Conservation (phyloP, 768 basidiomycete species). For the Strobilomyces dryophilus region DNA sequence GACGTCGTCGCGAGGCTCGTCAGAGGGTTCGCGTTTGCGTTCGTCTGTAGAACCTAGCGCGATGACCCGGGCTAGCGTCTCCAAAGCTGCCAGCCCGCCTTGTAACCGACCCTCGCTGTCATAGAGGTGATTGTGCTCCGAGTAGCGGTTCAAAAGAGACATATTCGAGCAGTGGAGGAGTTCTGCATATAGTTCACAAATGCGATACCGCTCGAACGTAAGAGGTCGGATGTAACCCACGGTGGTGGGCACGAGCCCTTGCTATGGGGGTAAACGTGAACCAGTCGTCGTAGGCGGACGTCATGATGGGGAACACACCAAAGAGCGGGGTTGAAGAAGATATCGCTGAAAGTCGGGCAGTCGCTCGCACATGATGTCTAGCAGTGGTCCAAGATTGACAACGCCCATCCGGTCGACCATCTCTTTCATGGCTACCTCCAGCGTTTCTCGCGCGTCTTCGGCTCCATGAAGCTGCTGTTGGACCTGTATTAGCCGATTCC, state of each 20-base stretch:
- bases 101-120: slow-evolving; percentile 79
- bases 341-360: slow-evolving; percentile 68
- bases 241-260: slow-evolving; percentile 65
- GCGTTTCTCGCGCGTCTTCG: slow-evolving; percentile 58
- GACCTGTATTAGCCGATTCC: slow-evolving; percentile 84
- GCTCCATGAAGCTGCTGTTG: slow-evolving; percentile 63
- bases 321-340: slow-evolving; percentile 67
- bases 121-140: slow-evolving; percentile 67
- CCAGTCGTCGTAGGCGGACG: slow-evolving; percentile 3
- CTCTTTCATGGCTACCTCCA: slow-evolving; percentile 72
- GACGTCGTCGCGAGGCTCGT: slow-evolving; percentile 52
- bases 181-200: slow-evolving; percentile 96
- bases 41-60: slow-evolving; percentile 56
- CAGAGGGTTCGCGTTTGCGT: slow-evolving; percentile 51
- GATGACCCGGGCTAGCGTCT: slow-evolving; percentile 84
- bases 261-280: slow-evolving; percentile 37
- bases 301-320: slow-evolving; percentile 45
- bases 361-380: slow-evolving; percentile 67
- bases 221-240: slow-evolving; percentile 74
- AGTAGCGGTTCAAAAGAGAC: slow-evolving; percentile 84
- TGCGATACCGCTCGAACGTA: slow-evolving; percentile 92
- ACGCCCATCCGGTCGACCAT: slow-evolving; percentile 85
- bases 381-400: slow-evolving; percentile 81
- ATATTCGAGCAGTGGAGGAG: slow-evolving; percentile 98
- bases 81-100: slow-evolving; percentile 81